These are phyloP conservation scores for Cubamyces sp. DNA, from an alignment of 768 basidiomycete species.

Conservation along the genomic window DNA sequence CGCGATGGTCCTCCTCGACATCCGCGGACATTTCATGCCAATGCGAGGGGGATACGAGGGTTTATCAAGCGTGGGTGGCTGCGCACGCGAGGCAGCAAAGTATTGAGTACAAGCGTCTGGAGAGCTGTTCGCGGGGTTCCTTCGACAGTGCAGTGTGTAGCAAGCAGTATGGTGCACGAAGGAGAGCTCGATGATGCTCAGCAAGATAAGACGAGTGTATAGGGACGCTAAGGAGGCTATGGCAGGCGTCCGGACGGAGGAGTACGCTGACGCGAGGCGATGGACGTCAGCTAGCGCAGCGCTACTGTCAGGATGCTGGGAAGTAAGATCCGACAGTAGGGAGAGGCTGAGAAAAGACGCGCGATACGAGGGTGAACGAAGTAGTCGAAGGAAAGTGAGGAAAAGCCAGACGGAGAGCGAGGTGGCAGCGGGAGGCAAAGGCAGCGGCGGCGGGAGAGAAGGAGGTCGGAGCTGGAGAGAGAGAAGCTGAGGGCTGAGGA, in stretches of 20 bases:
- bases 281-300: conserved; percentile 7
- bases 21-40: conserved; percentile 25
- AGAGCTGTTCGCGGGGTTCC: no score
- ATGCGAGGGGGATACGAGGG: not conserved
- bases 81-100: not conserved
- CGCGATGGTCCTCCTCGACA: conserved; percentile 24
- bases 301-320: not conserved
- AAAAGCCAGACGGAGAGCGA: not conserved
- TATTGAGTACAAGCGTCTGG: not conserved
- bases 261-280: conserved; percentile 14
- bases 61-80: not conserved
- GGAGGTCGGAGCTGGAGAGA: no score
- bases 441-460: no score
- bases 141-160: no score
- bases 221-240: not conserved
- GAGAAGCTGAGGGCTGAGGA: no score
- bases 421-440: not conserved
- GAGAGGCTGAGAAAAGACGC: not conserved
- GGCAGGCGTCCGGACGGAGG: not conserved
- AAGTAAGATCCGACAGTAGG: not conserved
- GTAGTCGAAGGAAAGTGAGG: not conserved
- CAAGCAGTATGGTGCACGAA: no score
- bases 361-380: not conserved
- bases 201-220: not conserved
- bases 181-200: not conserved